Base-by-base conservation (phyloP, 208 protist species). In the Leptomonas pyrrhocoris region DNA sequence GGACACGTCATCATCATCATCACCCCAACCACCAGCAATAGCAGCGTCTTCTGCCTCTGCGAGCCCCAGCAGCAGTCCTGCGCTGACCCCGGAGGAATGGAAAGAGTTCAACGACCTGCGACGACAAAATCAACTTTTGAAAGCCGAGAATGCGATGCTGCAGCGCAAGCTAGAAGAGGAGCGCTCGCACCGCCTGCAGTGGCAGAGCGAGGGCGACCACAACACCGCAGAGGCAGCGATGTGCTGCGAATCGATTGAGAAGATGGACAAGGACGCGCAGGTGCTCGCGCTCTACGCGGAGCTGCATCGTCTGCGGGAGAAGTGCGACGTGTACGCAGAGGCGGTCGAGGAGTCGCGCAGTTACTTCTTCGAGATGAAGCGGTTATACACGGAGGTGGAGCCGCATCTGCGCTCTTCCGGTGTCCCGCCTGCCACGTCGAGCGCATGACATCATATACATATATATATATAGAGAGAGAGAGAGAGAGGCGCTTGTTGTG, bases 351-450 rank as follows among this genome's bases (percentile, higher is more conserved):
- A 94, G 66, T 76, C 80, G 18, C 68, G 85, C 0, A 77, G 64
- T 25, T 85, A 92, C 58, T 90, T 92, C 42, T 79, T 87, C n/a
- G 81, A 92, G 50, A 85, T 94, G 84, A 88, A 89, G 74, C 66
- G 82, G 21, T 68, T 94, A 8, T 92, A 90, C 63, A 68, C 68
- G 30, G 85, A 94, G 66, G 80, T 94, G 49, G 62, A 78, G 49
- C 68, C 67, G 13, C 43, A 74, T 25, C 50, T 80, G 55, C 56
- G 60, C 40, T 56, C 65, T 23, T 38, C 51, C 3, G 55, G 68
- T 40, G 49, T 30, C 15, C 5, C 61, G 7, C 49, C 45, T 16
- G 30, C 34, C 1, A 48, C 61, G 1, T 30, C 34, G 3, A 9
- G 34, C 7, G 7, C 34, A 9, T 38, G 34, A 38, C 9, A 38